phyloP scores from a whole-genome alignment of 192 early-diverging fungal genomes.

The Rhizophagus sp. region DNA sequence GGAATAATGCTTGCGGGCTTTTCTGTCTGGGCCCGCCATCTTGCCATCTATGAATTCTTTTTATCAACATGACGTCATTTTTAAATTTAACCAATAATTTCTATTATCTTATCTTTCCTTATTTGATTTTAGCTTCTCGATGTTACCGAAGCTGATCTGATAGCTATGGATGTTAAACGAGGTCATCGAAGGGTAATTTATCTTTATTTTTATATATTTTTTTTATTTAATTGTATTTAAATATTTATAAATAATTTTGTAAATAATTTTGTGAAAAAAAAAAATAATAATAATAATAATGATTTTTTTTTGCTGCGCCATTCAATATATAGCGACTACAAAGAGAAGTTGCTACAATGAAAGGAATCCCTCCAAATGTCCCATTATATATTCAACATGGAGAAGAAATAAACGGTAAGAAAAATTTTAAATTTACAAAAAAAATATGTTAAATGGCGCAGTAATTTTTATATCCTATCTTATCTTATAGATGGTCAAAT shows the following conservation, averaged over 20 bases:
- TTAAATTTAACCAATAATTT: background rate
- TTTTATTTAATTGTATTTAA: no score
- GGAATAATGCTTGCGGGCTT: background rate
- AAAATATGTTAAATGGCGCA: background rate
- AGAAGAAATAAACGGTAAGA: background rate
- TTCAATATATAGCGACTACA: constrained; percentile 36
- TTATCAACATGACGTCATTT: background rate
- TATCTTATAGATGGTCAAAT: no score
- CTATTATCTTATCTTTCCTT: background rate
- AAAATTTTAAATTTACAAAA: no score
- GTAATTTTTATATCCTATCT: background rate
- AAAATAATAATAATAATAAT: no score
- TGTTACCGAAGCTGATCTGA: constrained; percentile 40
- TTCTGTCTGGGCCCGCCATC: no score
- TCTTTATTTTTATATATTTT: background rate
- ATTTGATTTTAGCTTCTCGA: constrained; percentile 37
- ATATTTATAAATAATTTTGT: no score
- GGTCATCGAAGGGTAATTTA: constrained; percentile 46
- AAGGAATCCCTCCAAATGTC: constrained; percentile 33
- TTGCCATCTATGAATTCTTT: no score
- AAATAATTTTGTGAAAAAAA: no score
- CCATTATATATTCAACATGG: constrained; percentile 32
- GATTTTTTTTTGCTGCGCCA: background rate
- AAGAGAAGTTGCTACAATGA: constrained; percentile 36
- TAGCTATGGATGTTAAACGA: constrained; percentile 38